Base-by-base conservation (phyloP, 2,329 filamentous ascomycete species). In the Arthrobotrys conoides region DNA sequence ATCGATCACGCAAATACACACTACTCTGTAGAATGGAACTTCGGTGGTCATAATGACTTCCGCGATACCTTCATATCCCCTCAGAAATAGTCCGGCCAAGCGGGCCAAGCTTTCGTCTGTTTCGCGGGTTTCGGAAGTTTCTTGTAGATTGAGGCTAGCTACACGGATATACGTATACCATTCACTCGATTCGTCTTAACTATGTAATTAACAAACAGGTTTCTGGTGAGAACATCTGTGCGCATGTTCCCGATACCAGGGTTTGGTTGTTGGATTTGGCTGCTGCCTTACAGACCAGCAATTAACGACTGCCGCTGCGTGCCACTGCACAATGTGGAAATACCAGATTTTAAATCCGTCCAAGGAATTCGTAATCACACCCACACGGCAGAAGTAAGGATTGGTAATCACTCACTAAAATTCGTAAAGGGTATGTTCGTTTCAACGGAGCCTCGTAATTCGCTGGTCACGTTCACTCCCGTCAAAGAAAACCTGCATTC, bases 331-430 rank as follows among this genome's bases (percentile, higher is more conserved):
- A 10, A 20, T 33, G 48, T 65, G 33, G 36, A 48, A 63, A 71
- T 49, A 63, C 10, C 22, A 38, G 41, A 24, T 20, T 51, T 63
- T 33, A 55, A 30, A 66, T 48, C 24, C 41, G 30, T 44, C 36
- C 20, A 48, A 18, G 27, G 44, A n/a, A 66, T 68, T 69, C 59
- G 61, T 78, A 78, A 78, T 72, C 75, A 71, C 51, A 38, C 64
- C 53, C 63, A 44, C 63, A 64, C 68, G 63, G 61, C 53, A 69
- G 55, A 49, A 36, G 53, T 41, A 33, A 53, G 44, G 68, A 78
- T 78, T 78, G 66, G 75, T 78, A 78, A 78, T 78, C 66, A 18
- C 61, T 61, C 71, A 63, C 49, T 55, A 53, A 46, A 30, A 3
- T 30, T 30, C 6, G 6, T 30, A 6, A n/a, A 6, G 27, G 27